Base-by-base conservation (phyloP, 2,329 filamentous ascomycete genomes). In the Paramyrothecium roridum region DNA sequence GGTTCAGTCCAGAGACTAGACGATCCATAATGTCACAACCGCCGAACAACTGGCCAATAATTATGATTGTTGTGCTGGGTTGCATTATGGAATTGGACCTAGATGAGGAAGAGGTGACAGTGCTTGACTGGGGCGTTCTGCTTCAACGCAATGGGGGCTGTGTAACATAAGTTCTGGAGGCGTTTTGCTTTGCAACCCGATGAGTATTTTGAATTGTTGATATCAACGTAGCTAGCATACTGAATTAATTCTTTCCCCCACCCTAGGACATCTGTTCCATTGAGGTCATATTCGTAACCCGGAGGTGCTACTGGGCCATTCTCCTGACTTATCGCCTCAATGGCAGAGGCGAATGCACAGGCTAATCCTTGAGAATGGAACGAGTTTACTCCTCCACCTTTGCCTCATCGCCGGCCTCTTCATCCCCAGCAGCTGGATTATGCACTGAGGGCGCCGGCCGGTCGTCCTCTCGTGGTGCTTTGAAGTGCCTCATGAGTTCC, bases 401-500 rank as follows among this genome's bases (percentile, higher is more conserved):
- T 63, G 63, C 7, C 62, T 59, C 63, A 3, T 57, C 52, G 3
- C 52, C 58, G 21, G 60, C 58, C 33, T 73, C 68, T 37, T 70
- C 69, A 13, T 62, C 64, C 16, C 67, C 66, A 2, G 63, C 68
- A 33, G 52, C 43, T 2, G 57, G 56, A 51, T 78, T 62, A 12
- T 75, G 62, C 2, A 78, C 69, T 1, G 78, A 82, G 3, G 74
- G 78, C 2, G 76, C 72, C 3, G 76, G 76, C 1, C 80, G 75
- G 16, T 77, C 70, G 26, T 74, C 74, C 1, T 62, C 62, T 3
- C 66, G 65, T 0, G 87, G 86, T 22, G 80, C 72, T 67, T 85
- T 89, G 80, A 83, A 92, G 19, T 78, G 70, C 21, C 78, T 63
- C 86, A 93, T 89, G 60, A 89, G 73, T 61, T 87, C 83, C 67